Evolutionary conservation across 2,329 filamentous ascomycete genomes (phyloP).

Genomic region (Colletotrichum eleusines): DNA sequence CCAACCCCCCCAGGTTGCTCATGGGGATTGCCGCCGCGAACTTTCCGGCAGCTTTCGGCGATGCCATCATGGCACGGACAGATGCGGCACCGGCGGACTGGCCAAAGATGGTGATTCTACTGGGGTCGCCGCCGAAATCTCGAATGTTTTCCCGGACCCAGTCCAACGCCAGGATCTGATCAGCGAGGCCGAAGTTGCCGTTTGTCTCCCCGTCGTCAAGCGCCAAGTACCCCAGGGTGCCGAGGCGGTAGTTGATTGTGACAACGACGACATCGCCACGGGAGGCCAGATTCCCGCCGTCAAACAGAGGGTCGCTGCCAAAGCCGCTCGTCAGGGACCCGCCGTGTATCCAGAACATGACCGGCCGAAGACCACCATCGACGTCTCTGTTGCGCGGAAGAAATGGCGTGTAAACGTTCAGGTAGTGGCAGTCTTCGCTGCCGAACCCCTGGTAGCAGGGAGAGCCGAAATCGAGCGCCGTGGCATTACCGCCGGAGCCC

Average conservation of each 20-base stretch:
- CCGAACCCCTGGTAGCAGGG: conserved; percentile 52
- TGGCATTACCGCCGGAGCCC: conserved; percentile 45
- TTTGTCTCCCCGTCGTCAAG: conserved; percentile 59
- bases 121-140: conserved; percentile 68
- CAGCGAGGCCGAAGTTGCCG: conserved; percentile 63
- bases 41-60: conserved; percentile 59
- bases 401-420: conserved; percentile 60
- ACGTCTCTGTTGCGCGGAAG: conserved; percentile 49
- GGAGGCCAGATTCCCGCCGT: conserved; percentile 59
- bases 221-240: conserved; percentile 69
- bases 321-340: conserved; percentile 56
- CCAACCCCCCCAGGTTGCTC: conserved; percentile 56
- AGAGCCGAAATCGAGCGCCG: conserved; percentile 50
- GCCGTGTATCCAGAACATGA: conserved; percentile 62
- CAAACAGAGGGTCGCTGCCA: conserved; percentile 57
- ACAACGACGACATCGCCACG: conserved; percentile 66
- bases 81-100: conserved; percentile 66
- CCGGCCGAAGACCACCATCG: conserved; percentile 55
- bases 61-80: conserved; percentile 63
- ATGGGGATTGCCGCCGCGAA: conserved; percentile 61
- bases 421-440: conserved; percentile 57
- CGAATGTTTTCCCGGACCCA: conserved; percentile 65
- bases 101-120: conserved; percentile 67
- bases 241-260: conserved; percentile 70
- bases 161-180: conserved; percentile 62